Percentiles rank a stretch among this genome's conserved stretches.
phyloP scores from a whole-genome alignment of 1,284 basidiomycete species.

The Cryptococcus sp. region DNA sequence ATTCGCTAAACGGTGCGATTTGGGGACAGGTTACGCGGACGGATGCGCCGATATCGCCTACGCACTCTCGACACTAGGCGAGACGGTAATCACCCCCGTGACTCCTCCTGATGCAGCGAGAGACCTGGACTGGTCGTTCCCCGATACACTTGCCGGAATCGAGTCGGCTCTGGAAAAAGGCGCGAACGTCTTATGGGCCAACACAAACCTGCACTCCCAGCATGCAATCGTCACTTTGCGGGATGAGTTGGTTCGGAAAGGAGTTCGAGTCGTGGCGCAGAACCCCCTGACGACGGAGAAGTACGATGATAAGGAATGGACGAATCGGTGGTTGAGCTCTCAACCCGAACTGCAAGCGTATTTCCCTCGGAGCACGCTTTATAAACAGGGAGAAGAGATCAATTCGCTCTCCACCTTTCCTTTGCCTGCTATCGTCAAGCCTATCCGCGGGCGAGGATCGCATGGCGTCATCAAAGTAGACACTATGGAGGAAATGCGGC shows the following conservation, averaged over 20 bases:
- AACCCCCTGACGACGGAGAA: conserved; percentile 28
- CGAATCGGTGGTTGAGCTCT: conserved; percentile 31
- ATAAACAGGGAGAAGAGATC: conserved; percentile 7
- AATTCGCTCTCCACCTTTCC: conserved; percentile 1
- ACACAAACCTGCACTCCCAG: conserved; percentile 33
- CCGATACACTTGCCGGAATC: conserved; percentile 33
- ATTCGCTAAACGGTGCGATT: no score
- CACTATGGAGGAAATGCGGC: conserved; percentile 18
- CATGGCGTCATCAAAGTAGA: conserved; percentile 32
- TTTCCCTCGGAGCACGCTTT: conserved; percentile 27
- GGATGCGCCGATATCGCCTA: conserved; percentile 36
- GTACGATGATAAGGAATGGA: conserved; percentile 40
- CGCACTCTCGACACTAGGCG: conserved; percentile 17
- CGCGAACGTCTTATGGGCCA: conserved; percentile 38
- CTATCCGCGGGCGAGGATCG: conserved; percentile 40
- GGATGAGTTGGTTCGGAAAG: conserved; percentile 12
- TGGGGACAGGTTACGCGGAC: conserved; percentile 32
- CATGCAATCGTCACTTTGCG: conserved; percentile 31
- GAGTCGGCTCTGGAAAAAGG: conserved; percentile 26
- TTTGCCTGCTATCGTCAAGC: conserved; percentile 30
- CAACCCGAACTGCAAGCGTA: conserved; percentile 17
- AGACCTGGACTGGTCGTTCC: conserved; percentile 36
- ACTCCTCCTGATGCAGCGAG: conserved; percentile 12
- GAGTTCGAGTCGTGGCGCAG: conserved; percentile 32
- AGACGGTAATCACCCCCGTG: conserved; percentile 20